Evolutionary conservation across 1,284 basidiomycete genomes (phyloP).

Genomic region (Pholiota adiposa): DNA sequence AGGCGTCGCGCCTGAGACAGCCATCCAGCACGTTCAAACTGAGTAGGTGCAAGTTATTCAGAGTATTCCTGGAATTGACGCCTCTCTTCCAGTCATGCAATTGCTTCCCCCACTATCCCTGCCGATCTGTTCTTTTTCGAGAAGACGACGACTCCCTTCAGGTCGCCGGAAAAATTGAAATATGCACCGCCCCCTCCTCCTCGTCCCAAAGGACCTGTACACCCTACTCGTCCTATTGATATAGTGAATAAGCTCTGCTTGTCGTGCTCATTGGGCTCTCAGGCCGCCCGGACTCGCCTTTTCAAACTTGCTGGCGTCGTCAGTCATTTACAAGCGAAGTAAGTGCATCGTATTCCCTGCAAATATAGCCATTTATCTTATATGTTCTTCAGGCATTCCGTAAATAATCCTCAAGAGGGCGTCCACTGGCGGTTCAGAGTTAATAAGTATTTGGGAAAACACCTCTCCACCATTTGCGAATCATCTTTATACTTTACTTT

Average conservation of each 20-base stretch:
- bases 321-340: neutral
- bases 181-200: neutral
- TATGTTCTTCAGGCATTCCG: no score
- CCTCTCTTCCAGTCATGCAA: slow-evolving; percentile 4
- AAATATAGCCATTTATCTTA: no score
- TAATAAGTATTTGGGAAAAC: no score
- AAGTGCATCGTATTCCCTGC: neutral
- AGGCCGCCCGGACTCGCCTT: neutral
- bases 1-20: neutral
- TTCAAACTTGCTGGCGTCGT: neutral
- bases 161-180: neutral
- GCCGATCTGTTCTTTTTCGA: slow-evolving; percentile 14
- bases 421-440: no score
- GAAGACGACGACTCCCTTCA: neutral
- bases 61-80: neutral
- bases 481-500: no score
- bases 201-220: no score
- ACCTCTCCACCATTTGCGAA: no score
- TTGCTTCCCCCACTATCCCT: slow-evolving; percentile 1
- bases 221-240: neutral
- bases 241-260: neutral
- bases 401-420: no score
- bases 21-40: slow-evolving; percentile 7
- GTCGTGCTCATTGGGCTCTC: neutral
- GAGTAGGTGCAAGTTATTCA: slow-evolving; percentile 3